A percentile compares a stretch with the other conserved stretches of the same genome.
Evolutionary conservation across 768 basidiomycete species (phyloP).

Genomic region (Hygrocybe punicea): DNA sequence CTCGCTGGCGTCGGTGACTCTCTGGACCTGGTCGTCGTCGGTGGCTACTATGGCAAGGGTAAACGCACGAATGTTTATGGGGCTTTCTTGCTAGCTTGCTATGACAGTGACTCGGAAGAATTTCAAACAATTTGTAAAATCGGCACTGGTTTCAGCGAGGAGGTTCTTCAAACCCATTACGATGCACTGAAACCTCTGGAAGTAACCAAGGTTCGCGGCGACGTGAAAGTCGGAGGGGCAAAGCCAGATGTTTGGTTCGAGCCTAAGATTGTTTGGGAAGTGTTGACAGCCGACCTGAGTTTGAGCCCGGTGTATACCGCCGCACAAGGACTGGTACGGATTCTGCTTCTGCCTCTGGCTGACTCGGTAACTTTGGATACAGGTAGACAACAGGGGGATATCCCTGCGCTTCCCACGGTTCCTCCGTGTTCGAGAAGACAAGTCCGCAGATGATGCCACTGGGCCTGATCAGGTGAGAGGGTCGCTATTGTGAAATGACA

Average conservation of each 20-base stretch:
- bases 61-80: constrained; percentile 98
- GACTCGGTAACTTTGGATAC: constrained; percentile 5
- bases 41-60: constrained; percentile 95
- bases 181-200: constrained; percentile 80
- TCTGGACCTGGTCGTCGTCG: constrained; percentile 95
- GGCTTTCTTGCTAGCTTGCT: constrained; percentile 96
- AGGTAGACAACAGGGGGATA: constrained; percentile 89
- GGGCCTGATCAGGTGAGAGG: constrained; percentile 79
- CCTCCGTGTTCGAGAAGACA: constrained; percentile 89
- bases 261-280: constrained; percentile 97
- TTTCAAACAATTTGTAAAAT: constrained; percentile 99
- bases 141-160: constrained; percentile 97
- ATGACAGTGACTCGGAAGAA: constrained; percentile 89
- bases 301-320: constrained; percentile 96
- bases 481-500: background rate
- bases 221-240: constrained; percentile 86
- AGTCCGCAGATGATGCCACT: constrained; percentile 87
- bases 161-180: constrained; percentile 75
- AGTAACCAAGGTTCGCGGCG: constrained; percentile 63
- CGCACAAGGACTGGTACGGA: constrained; percentile 79
- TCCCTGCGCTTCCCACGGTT: constrained; percentile 96
- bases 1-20: constrained; percentile 95
- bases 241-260: constrained; percentile 99
- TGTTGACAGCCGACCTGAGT: constrained; percentile 93
- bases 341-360: constrained; percentile 3